These are phyloP conservation scores for Phytophthora sp. DNA, from an alignment of 352 stramenopile genomes.

Conservation along the genomic window DNA sequence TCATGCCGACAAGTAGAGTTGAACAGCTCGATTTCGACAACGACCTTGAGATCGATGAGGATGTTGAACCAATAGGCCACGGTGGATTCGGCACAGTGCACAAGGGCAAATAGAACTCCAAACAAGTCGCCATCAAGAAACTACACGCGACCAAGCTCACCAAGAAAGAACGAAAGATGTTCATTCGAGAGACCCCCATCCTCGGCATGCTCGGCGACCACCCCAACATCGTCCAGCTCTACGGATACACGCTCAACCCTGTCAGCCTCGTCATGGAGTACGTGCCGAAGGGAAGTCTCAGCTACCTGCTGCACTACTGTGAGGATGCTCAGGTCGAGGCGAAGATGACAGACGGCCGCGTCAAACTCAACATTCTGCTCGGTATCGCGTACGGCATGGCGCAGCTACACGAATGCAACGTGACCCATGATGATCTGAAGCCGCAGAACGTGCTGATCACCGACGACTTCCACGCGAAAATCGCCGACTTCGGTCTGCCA, in stretches of 20 bases:
- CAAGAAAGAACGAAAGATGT: constrained; percentile 44
- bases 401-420: constrained; percentile 39
- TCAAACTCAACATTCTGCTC: constrained; percentile 43
- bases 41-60: constrained; percentile 26
- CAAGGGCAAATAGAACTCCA: constrained; percentile 20
- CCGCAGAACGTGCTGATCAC: constrained; percentile 77
- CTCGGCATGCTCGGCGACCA: constrained; percentile 42
- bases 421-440: constrained; percentile 71
- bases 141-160: constrained; percentile 37
- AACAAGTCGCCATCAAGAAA: constrained; percentile 44
- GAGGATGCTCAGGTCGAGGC: constrained; percentile 35
- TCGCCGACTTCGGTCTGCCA: constrained; percentile 77
- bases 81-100: constrained; percentile 40
- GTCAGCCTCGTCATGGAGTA: constrained; percentile 42
- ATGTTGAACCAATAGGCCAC: constrained; percentile 20
- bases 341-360: constrained; percentile 44
- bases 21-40: constrained; percentile 26
- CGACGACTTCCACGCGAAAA: constrained; percentile 75
- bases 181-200: constrained; percentile 37
- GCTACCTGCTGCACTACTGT: constrained; percentile 43
- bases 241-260: constrained; percentile 36
- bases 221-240: constrained; percentile 44
- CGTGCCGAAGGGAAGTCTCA: constrained; percentile 33
- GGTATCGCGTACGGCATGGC: constrained; percentile 41
- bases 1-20: constrained; percentile 23